Evolutionary conservation across 2,329 filamentous ascomycete genomes (phyloP).

Genomic region (Ophiocordyceps unilateralis): DNA sequence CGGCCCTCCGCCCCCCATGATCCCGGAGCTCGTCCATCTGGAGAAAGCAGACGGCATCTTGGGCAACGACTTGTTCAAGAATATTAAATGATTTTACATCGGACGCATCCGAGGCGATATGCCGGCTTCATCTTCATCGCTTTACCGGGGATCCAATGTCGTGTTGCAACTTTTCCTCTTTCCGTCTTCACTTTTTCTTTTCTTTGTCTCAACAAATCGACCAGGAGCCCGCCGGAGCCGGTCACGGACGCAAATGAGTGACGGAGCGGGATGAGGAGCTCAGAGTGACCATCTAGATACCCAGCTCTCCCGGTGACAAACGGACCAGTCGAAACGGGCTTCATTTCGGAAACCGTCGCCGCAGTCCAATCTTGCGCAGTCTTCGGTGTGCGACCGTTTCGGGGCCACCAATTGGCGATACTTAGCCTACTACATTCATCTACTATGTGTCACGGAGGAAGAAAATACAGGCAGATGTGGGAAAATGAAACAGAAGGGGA

Average conservation of each 20-base stretch:
- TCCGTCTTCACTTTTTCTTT: neutral
- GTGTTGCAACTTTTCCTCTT: neutral
- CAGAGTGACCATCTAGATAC: neutral
- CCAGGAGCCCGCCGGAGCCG: neutral
- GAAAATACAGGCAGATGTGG: neutral
- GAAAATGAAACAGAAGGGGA: neutral
- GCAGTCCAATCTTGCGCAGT: neutral
- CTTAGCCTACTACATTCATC: neutral
- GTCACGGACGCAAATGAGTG: neutral
- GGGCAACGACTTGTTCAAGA: conserved; percentile 38
- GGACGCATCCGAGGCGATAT: neutral
- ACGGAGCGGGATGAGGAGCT: neutral
- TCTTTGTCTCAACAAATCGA: neutral
- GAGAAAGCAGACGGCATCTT: conserved; percentile 29
- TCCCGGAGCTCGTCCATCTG: conserved; percentile 37
- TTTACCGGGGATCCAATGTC: neutral
- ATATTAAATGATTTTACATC: conserved; percentile 31
- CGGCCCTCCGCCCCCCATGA: conserved; percentile 42
- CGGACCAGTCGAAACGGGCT: neutral
- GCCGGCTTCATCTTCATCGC: neutral
- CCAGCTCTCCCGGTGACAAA: neutral
- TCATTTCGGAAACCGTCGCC: neutral
- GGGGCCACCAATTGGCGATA: neutral
- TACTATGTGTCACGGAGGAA: neutral
- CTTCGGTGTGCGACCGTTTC: neutral